Evolutionary conservation across 768 basidiomycete species (phyloP), one percentile per base, ranked within the genome.

Genomic region (Tulasnella sp.): DNA sequence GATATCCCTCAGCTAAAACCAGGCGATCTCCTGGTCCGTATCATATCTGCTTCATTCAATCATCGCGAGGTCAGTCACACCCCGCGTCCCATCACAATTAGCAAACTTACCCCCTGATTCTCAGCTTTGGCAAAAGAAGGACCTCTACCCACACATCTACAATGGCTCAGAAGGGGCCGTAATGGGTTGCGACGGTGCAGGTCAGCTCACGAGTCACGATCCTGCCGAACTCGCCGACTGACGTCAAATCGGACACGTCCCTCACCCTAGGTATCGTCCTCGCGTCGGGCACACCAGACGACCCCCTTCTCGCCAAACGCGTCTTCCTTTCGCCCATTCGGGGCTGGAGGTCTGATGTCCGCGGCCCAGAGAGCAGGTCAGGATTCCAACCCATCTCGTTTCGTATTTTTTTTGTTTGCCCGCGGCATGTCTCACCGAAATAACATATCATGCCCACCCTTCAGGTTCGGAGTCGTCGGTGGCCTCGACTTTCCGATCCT

Each of bases 301-400:
- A 87, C 62, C 63, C 74, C 0, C 73, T 88, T 5, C 65, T 88
- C 11, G 67, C 74, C 41, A 75, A 74, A 60, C 79, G 82, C 35
- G 85, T 89, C 25, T 86, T 89, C 67, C 73, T 89, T n/a, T 74
- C 74, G 1, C 86, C 86, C 1, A 79, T 74, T 68, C 78, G 81
- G 3, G 86, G 86, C n/a, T 89, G 86, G 86, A 74, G 82, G 62
- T 73, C 66, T 25, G 69, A 78, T 59, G 80, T 80, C 2, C 71
- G 77, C 14, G 80, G 76, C 0, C 87, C 86, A 2, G 86, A 88
- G 70, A 71, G 72, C 9, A 69, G 67, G 85, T 85, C 62, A 52
- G 75, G 29, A 15, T 45, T 17, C 23, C 4, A 25, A 29, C 46
- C 46, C 46, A 17, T 29, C 46, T 15, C 8, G 7, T 48, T 48